Conservation (phyloP, 768 basidiomycete species). For the Calocybe gangraenosa region DNA sequence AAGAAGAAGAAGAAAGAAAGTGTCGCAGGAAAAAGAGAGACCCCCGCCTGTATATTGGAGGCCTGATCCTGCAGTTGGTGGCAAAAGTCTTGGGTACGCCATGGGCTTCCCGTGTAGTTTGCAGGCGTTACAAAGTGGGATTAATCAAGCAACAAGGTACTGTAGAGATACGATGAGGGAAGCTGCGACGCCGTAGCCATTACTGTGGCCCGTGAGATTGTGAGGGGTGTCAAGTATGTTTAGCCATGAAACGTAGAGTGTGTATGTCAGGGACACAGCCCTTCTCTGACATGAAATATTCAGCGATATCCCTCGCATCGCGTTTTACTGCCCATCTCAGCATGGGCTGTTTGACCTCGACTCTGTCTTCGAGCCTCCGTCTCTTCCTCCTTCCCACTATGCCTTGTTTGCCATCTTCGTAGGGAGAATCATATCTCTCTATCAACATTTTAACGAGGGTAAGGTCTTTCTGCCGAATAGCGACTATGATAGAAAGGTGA, state of each 20-base stretch:
- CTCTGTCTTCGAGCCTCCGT: conserved; percentile 55
- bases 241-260: conserved; percentile 37
- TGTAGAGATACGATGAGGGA: conserved; percentile 17
- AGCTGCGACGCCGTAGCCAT: no score
- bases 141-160: conserved; percentile 9
- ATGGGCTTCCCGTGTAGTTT: conserved; percentile 35
- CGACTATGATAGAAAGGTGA: conserved; percentile 66
- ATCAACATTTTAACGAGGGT: conserved; percentile 71
- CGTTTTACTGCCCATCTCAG: conserved; percentile 60
- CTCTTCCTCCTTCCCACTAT: conserved; percentile 34
- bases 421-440: conserved; percentile 38
- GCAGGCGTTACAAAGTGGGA: conserved; percentile 14
- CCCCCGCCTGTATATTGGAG: conserved; percentile 37
- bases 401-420: conserved; percentile 18
- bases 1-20: conserved; percentile 14
- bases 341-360: conserved; percentile 52
- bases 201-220: no score
- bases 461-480: conserved; percentile 69
- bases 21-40: conserved; percentile 20
- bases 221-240: no score
- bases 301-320: conserved; percentile 63
- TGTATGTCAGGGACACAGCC: conserved; percentile 71
- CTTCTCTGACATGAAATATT: conserved; percentile 69
- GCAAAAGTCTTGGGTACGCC: conserved; percentile 39
- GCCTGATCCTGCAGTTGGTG: conserved; percentile 29